phyloP scores from a whole-genome alignment of 2,329 filamentous ascomycete genomes.

The Rosellinia necatrix region DNA sequence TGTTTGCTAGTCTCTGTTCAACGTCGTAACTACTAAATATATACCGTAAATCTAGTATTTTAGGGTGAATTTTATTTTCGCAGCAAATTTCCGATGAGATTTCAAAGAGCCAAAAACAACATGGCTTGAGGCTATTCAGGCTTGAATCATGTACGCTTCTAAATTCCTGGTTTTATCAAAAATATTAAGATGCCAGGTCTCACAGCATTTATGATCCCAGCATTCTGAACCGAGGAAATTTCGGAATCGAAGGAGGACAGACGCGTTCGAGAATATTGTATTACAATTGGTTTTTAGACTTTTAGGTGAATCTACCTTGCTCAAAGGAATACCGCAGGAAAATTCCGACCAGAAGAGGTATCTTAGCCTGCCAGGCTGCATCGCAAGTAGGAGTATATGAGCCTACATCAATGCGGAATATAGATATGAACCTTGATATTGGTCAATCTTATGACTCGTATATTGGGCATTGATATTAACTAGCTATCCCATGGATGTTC shows the following conservation, averaged over 20 bases:
- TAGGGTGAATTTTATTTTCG: constrained; percentile 15
- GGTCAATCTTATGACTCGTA: constrained; percentile 28
- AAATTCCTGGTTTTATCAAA: constrained; percentile 20
- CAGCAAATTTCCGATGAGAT: constrained; percentile 14
- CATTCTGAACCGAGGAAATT: constrained; percentile 17
- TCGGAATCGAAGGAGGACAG: constrained; percentile 17
- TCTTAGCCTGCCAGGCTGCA: constrained; percentile 30
- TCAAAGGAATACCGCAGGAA: constrained; percentile 19
- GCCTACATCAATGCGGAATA: constrained; percentile 37
- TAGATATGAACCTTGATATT: constrained; percentile 38
- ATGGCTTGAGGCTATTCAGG: constrained; percentile 17
- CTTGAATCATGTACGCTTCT: constrained; percentile 18
- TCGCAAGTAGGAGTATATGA: constrained; percentile 42
- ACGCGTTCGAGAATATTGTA: constrained; percentile 8
- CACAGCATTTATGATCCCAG: constrained; percentile 9
- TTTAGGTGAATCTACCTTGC: constrained; percentile 21
- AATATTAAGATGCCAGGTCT: constrained; percentile 26
- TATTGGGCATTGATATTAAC: constrained; percentile 34
- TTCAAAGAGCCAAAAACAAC: constrained; percentile 16
- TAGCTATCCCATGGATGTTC: constrained; percentile 32
- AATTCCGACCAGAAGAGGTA: constrained; percentile 5
- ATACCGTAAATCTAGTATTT: background rate
- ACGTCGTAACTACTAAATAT: background rate
- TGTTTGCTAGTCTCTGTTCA: background rate
- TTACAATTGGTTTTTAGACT: constrained; percentile 16